A percentile compares a stretch with the other conserved stretches of the same genome.
Evolutionary conservation across 306 rosid genomes (phyloP).

Genomic region (Mimosa bimucronata): DNA sequence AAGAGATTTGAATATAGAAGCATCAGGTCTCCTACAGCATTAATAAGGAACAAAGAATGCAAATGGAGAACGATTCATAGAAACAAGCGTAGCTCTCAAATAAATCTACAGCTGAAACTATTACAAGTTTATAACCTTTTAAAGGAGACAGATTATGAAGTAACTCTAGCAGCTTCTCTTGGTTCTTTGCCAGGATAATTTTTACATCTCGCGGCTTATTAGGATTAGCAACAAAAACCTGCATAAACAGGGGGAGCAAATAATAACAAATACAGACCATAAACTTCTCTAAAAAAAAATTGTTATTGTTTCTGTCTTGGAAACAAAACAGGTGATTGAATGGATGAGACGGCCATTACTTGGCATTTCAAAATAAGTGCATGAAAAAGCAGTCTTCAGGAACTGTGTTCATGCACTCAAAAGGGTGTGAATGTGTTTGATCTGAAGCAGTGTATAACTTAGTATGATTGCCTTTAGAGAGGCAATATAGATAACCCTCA

Average conservation of each 20-base stretch:
- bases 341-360: background rate
- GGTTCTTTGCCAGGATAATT: constrained; percentile 75
- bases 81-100: constrained; percentile 8
- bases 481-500: background rate
- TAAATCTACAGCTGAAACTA: constrained; percentile 25
- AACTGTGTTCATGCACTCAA: constrained; percentile 7
- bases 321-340: constrained; percentile 6
- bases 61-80: constrained; percentile 7
- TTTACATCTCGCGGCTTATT: constrained; percentile 81
- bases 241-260: constrained; percentile 32
- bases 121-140: constrained; percentile 76
- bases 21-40: background rate
- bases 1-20: background rate
- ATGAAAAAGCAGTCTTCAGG: constrained; percentile 12
- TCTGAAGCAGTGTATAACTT: background rate
- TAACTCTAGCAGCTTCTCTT: constrained; percentile 75
- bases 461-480: background rate
- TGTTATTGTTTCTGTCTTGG: background rate
- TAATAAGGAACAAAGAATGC: constrained; percentile 16
- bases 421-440: constrained; percentile 2
- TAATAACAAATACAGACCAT: constrained; percentile 11
- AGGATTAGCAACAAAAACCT: constrained; percentile 97
- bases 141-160: constrained; percentile 78
- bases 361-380: constrained; percentile 4
- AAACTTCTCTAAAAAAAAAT: constrained; percentile 1